A percentile compares a stretch with the other conserved stretches of the same genome.
These are phyloP conservation scores for Cadophora gregata DNA, from an alignment of 2,329 filamentous ascomycete genomes.

Conservation along the genomic window DNA sequence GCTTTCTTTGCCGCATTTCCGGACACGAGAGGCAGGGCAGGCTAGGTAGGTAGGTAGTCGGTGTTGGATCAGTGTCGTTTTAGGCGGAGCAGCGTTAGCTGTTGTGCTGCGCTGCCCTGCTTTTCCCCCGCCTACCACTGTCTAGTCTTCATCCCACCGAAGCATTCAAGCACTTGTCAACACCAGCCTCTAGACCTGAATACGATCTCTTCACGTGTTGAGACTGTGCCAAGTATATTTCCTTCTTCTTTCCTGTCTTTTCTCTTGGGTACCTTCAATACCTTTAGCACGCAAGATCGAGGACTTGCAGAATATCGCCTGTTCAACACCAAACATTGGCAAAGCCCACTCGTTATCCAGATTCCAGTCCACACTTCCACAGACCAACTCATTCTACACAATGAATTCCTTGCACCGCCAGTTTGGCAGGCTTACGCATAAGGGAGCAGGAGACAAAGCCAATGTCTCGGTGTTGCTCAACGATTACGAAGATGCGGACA, in stretches of 20 bases:
- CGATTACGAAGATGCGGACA: slow-evolving; percentile 82
- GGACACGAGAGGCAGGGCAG: neutral
- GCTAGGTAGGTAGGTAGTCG: neutral
- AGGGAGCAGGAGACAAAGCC: slow-evolving; percentile 74
- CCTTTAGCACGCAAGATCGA: neutral
- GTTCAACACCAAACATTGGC: slow-evolving; percentile 17
- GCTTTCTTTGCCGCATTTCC: slow-evolving; percentile 12
- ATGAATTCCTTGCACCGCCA: slow-evolving; percentile 78
- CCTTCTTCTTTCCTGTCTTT: slow-evolving; percentile 1
- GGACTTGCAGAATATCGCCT: neutral
- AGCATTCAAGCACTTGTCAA: slow-evolving; percentile 10
- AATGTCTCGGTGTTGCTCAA: slow-evolving; percentile 76
- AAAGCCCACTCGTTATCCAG: slow-evolving; percentile 23
- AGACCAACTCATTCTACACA: slow-evolving; percentile 27
- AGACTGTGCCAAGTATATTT: slow-evolving; percentile 27
- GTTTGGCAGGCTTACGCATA: slow-evolving; percentile 74
- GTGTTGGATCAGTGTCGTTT: neutral
- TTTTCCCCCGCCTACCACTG: neutral
- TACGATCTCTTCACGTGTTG: slow-evolving; percentile 12
- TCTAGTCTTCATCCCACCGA: slow-evolving; percentile 12
- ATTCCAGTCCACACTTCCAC: slow-evolving; percentile 14
- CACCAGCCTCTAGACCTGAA: neutral
- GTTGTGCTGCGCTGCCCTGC: neutral
- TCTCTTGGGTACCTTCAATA: neutral
- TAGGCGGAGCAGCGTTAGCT: neutral